phyloP scores from a whole-genome alignment of 179 eudicot species.

The Camellia oleifera region DNA sequence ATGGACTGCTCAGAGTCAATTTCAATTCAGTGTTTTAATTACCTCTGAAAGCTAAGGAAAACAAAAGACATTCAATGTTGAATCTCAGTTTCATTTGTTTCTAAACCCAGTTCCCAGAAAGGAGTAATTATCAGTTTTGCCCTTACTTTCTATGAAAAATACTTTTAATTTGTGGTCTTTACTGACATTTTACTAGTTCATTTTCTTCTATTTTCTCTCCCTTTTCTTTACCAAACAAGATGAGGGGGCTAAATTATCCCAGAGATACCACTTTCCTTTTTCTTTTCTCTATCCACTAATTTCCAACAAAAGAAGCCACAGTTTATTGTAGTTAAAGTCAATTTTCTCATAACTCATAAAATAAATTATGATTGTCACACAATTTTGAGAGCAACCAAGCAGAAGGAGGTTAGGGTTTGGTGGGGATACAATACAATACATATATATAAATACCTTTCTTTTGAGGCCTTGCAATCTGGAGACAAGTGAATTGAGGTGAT shows the following conservation, averaged over 20 bases:
- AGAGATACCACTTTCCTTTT: no score
- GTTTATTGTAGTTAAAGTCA: not conserved
- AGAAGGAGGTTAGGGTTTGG: not conserved
- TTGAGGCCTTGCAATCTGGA: slow-evolving; percentile 92
- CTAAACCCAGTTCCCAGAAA: not conserved
- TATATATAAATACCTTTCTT: slow-evolving; percentile 51
- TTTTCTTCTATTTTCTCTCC: no score
- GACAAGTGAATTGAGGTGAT: slow-evolving; percentile 71
- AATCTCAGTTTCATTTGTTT: not conserved
- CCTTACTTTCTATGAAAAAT: no score
- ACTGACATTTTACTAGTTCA: no score
- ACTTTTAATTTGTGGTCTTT: no score
- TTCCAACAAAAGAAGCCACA: not conserved
- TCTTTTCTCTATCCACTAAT: no score
- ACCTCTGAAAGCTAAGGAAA: not conserved
- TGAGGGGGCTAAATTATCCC: no score
- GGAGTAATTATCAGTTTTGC: no score
- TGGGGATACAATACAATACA: no score
- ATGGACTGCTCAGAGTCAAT: no score
- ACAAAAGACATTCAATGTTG: not conserved
- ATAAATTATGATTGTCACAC: not conserved
- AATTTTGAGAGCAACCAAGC: not conserved
- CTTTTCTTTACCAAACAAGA: no score
- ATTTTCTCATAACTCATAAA: not conserved
- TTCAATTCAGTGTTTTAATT: not conserved